Evolutionary conservation across 805 yeast genomes (phyloP).

Genomic region (Metahyphopichia silvanorum): DNA sequence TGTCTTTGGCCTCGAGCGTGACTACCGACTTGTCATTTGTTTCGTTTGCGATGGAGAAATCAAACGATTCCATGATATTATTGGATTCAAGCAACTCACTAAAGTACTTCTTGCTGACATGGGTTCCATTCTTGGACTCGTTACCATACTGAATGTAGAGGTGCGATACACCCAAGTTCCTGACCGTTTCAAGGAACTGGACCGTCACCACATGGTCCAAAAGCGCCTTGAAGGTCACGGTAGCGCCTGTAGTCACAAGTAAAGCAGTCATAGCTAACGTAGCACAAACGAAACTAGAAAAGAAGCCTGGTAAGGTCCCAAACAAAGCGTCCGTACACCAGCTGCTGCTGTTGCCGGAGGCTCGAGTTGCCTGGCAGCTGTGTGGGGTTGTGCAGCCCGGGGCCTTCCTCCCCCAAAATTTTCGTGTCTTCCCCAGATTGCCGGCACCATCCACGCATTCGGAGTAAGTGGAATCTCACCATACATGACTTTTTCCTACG

Average conservation of each 20-base stretch:
- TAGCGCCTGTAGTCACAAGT: conserved; percentile 86
- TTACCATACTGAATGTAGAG: conserved; percentile 30
- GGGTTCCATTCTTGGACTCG: conserved; percentile 17
- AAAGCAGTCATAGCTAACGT: conserved; percentile 7
- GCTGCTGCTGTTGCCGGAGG: too few relatives aligned
- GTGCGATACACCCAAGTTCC: conserved; percentile 28
- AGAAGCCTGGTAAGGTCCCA: too few relatives aligned
- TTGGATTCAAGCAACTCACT: conserved; percentile 12
- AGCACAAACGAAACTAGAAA: too few relatives aligned
- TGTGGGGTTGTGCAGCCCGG: too few relatives aligned
- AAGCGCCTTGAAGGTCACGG: conserved; percentile 71
- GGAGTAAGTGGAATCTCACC: too few relatives aligned
- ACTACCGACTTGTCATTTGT: conserved; percentile 1
- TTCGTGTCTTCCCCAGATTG: too few relatives aligned
- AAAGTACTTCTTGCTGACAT: conserved; percentile 22
- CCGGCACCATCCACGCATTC: too few relatives aligned
- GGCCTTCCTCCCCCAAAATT: too few relatives aligned
- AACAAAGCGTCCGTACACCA: too few relatives aligned
- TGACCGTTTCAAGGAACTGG: conserved; percentile 26
- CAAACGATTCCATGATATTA: conserved; percentile 8
- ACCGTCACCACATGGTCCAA: conserved; percentile 41
- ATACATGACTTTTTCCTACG: too few relatives aligned
- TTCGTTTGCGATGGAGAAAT: conserved; percentile 4
- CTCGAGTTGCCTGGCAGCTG: too few relatives aligned
- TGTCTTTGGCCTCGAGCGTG: not conserved